Percentiles rank a stretch among this genome's conserved stretches.
Evolutionary conservation across 2,329 filamentous ascomycete genomes (phyloP).

Genomic region (Pleurostoma richardsiae): DNA sequence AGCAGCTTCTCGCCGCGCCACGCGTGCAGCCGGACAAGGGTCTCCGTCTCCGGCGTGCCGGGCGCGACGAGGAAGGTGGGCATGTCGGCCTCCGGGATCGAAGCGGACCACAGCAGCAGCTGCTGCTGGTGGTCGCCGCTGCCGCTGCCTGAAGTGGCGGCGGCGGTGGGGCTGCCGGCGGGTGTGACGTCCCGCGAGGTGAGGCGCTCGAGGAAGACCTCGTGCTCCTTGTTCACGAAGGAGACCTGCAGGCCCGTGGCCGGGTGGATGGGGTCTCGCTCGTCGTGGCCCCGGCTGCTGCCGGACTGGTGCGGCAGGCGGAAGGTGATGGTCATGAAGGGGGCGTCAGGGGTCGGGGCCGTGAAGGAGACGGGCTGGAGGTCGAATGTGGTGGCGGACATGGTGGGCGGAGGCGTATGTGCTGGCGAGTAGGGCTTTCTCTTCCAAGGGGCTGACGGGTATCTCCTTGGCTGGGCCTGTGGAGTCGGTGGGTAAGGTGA

Average conservation of each 20-base stretch:
- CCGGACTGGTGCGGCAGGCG: neutral
- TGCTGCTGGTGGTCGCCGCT: too few species aligned
- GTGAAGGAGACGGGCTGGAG: conserved; percentile 6
- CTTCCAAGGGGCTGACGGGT: neutral
- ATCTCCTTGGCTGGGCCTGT: too few species aligned
- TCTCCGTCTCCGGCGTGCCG: neutral
- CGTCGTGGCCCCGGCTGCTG: conserved; percentile 2
- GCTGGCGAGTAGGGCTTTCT: neutral
- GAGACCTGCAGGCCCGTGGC: conserved; percentile 10
- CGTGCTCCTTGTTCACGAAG: conserved; percentile 4
- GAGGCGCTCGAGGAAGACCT: conserved; percentile 8
- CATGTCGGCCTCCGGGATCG: conserved; percentile 2
- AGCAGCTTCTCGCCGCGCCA: conserved; percentile 11
- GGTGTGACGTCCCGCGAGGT: conserved; percentile 4
- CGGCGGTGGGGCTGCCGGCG: conserved; percentile 6
- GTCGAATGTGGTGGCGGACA: conserved; percentile 4
- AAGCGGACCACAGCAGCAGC: too few species aligned
- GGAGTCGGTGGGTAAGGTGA: too few species aligned
- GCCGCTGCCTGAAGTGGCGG: neutral
- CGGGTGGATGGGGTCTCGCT: conserved; percentile 7
- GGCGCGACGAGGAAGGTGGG: conserved; percentile 2
- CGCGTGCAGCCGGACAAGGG: conserved; percentile 9
- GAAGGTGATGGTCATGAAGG: conserved; percentile 7
- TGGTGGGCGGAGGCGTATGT: neutral
- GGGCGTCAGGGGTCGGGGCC: conserved; percentile 4